A percentile compares a stretch with the other conserved stretches of the same genome.
phyloP scores from a whole-genome alignment of 1,284 basidiomycete species.

The Apiotrichum akiyoshidainum region DNA sequence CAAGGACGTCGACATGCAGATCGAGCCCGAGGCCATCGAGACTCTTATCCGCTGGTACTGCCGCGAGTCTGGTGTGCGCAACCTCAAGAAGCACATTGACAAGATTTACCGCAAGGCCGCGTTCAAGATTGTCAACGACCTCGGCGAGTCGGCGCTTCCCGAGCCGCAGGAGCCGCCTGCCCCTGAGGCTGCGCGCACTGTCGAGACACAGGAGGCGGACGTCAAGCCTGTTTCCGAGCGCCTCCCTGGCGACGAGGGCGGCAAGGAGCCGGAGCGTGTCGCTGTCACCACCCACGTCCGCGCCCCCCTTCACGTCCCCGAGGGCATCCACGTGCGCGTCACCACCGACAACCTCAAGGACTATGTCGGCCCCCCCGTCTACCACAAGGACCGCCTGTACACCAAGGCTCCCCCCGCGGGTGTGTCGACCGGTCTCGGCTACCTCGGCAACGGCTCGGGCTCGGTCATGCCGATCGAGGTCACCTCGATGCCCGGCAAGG shows the following conservation, averaged over 20 bases:
- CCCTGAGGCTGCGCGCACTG: constrained; percentile 22
- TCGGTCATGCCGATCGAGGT: constrained; percentile 97
- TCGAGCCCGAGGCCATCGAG: constrained; percentile 78
- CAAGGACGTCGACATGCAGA: constrained; percentile 72
- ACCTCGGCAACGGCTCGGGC: constrained; percentile 92
- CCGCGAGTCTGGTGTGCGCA: constrained; percentile 91
- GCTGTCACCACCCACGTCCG: constrained; percentile 67
- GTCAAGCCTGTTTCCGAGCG: constrained; percentile 50
- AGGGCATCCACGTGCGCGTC: constrained; percentile 73
- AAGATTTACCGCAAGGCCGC: constrained; percentile 99
- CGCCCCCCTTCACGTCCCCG: constrained; percentile 77
- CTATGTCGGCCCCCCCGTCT: constrained; percentile 90
- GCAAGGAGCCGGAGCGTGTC: constrained; percentile 31
- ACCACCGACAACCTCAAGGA: constrained; percentile 85
- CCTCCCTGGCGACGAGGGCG: constrained; percentile 40
- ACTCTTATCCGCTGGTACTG: constrained; percentile 94
- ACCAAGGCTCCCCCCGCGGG: constrained; percentile 76
- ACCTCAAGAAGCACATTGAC: constrained; percentile 92
- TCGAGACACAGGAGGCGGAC: constrained; percentile 35
- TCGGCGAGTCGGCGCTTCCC: constrained; percentile 83
- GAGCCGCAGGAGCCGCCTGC: constrained; percentile 53
- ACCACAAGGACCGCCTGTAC: constrained; percentile 94
- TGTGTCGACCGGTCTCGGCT: constrained; percentile 90
- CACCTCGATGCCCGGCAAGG: constrained; percentile 90
- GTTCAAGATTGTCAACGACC: constrained; percentile 82